These are phyloP conservation scores for Penstemon barbatus DNA, from an alignment of 257 asterid species.

Conservation along the genomic window DNA sequence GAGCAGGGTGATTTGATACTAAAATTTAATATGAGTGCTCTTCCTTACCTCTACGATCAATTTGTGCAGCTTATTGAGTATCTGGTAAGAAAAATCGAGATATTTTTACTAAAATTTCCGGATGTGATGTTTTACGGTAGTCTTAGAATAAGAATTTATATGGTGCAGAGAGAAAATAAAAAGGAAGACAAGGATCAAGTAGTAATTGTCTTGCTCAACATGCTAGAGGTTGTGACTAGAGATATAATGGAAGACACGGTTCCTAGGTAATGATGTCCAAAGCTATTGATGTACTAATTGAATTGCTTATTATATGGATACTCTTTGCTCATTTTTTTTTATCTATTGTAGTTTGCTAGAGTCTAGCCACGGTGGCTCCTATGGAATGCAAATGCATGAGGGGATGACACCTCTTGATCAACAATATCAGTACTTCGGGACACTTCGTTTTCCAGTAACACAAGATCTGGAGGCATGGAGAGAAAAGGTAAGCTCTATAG, in stretches of 20 bases:
- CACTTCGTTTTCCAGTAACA: conserved; percentile 75
- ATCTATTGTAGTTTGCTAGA: conserved; percentile 59
- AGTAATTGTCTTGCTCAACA: conserved; percentile 86
- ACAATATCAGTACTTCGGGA: conserved; percentile 61
- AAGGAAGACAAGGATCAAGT: conserved; percentile 83
- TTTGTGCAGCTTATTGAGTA: conserved; percentile 84
- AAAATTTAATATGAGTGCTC: conserved; percentile 70
- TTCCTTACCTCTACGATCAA: conserved; percentile 70
- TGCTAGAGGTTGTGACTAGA: conserved; percentile 93
- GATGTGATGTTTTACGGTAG: conserved; percentile 16
- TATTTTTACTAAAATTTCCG: background rate
- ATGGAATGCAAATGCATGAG: conserved; percentile 54
- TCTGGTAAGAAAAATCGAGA: conserved; percentile 53
- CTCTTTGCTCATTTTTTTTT: conserved; percentile 25
- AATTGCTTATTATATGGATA: conserved; percentile 25
- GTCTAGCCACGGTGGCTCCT: conserved; percentile 75
- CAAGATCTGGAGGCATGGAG: conserved; percentile 89
- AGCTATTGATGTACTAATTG: conserved; percentile 10
- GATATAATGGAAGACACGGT: conserved; percentile 86
- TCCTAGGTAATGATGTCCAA: conserved; percentile 54
- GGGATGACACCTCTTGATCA: conserved; percentile 75
- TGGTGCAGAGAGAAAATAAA: conserved; percentile 71
- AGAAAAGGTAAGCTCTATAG: conserved; percentile 66
- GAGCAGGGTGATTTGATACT: conserved; percentile 50
- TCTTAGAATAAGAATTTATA: conserved; percentile 22